Evolutionary conservation across 768 basidiomycete species (phyloP).

Genomic region (Lactarius sp.): DNA sequence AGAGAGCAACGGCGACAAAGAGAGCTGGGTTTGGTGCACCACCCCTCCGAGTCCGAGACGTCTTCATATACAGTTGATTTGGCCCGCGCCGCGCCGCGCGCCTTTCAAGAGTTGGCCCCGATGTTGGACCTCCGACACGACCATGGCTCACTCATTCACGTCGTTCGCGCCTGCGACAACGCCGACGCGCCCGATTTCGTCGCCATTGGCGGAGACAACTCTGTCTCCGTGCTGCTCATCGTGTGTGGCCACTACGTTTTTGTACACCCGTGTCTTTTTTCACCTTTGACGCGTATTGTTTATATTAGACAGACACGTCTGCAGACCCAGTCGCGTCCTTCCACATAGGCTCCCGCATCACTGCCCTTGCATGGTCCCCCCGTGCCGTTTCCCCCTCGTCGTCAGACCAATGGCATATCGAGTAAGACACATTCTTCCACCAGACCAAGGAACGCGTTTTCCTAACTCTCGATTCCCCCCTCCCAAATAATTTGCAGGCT

Average conservation of each 20-base stretch:
- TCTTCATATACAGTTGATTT: background rate
- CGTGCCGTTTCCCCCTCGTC: conserved; percentile 59
- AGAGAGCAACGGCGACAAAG: conserved; percentile 50
- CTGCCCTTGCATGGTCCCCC: conserved; percentile 76
- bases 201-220: conserved; percentile 69
- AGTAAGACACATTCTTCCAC: conserved; percentile 42
- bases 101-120: background rate
- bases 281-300: conserved; percentile 36
- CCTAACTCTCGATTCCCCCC: background rate
- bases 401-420: conserved; percentile 63
- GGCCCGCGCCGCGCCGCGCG: background rate
- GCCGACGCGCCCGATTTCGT: conserved; percentile 64
- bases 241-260: conserved; percentile 38
- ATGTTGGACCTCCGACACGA: conserved; percentile 56
- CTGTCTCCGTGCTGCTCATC: conserved; percentile 62
- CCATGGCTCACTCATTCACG: conserved; percentile 57
- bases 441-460: conserved; percentile 13
- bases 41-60: conserved; percentile 23
- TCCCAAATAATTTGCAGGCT: conserved; percentile 41
- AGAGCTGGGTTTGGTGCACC: conserved; percentile 58
- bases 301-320: conserved; percentile 35
- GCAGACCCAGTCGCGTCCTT: conserved; percentile 60
- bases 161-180: conserved; percentile 56
- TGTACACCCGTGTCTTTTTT: conserved; percentile 17
- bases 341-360: conserved; percentile 64